These are phyloP conservation scores for Metschnikowia colocasiae DNA, from an alignment of 805 yeast species.

Conservation along the genomic window DNA sequence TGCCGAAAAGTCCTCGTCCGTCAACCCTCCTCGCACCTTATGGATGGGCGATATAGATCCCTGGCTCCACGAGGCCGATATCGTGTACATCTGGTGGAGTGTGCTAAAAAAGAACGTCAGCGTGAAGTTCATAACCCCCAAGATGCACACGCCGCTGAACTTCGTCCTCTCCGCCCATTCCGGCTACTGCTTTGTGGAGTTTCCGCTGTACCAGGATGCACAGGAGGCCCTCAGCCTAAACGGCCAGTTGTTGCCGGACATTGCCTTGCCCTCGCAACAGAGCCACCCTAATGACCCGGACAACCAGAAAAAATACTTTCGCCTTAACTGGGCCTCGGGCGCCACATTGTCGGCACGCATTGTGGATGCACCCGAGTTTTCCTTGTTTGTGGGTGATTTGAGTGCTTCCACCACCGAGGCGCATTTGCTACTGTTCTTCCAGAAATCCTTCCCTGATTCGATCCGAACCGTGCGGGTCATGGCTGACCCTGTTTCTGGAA, in stretches of 20 bases:
- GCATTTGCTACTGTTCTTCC: slow-evolving; percentile 68
- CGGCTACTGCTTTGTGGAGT: slow-evolving; percentile 80
- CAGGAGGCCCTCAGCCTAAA: slow-evolving; percentile 63
- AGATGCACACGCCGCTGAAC: slow-evolving; percentile 19
- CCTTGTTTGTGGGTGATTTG: slow-evolving; percentile 79
- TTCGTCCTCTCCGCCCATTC: slow-evolving; percentile 29
- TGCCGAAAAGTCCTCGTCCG: slow-evolving; percentile 11
- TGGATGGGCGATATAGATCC: slow-evolving; percentile 92
- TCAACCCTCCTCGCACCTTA: slow-evolving; percentile 60
- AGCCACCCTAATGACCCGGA: slow-evolving; percentile 40
- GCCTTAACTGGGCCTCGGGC: slow-evolving; percentile 82
- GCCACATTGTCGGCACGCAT: slow-evolving; percentile 72
- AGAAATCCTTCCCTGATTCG: slow-evolving; percentile 55
- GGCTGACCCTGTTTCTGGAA: slow-evolving; percentile 80
- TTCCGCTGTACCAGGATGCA: slow-evolving; percentile 65
- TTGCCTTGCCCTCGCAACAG: slow-evolving; percentile 44
- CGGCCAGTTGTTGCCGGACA: slow-evolving; percentile 61
- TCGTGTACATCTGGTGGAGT: slow-evolving; percentile 55
- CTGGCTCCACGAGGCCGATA: slow-evolving; percentile 64
- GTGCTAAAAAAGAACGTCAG: slow-evolving; percentile 51
- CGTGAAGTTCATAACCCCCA: slow-evolving; percentile 63
- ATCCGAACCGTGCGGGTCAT: slow-evolving; percentile 79
- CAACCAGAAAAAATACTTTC: slow-evolving; percentile 56
- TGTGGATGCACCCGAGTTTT: slow-evolving; percentile 70
- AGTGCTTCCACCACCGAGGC: slow-evolving; percentile 79